Evolutionary conservation across 2,329 filamentous ascomycete genomes (phyloP).

Genomic region (Daldinia sp.): DNA sequence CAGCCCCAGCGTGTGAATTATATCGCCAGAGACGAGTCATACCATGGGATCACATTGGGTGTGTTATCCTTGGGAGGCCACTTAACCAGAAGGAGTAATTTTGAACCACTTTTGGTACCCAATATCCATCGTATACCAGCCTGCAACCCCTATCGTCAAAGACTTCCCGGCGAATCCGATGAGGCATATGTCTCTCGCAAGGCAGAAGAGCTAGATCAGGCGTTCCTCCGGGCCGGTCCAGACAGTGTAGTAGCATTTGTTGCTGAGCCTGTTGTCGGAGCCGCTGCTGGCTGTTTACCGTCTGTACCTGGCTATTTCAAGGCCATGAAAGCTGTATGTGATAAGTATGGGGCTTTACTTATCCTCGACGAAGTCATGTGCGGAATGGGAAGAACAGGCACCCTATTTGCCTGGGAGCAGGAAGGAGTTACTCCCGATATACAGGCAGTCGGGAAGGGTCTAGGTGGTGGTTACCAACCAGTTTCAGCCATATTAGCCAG

Average conservation of each 20-base stretch:
- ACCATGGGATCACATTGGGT: constrained; percentile 77
- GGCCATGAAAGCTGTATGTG: constrained; percentile 72
- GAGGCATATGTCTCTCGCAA: constrained; percentile 68
- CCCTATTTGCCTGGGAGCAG: constrained; percentile 66
- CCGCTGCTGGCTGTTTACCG: constrained; percentile 71
- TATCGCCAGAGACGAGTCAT: constrained; percentile 74
- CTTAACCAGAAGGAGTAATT: constrained; percentile 67
- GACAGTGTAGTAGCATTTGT: constrained; percentile 75
- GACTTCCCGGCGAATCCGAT: constrained; percentile 62
- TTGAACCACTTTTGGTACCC: constrained; percentile 65
- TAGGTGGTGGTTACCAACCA: constrained; percentile 71
- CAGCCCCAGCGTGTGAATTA: constrained; percentile 68
- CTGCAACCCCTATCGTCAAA: constrained; percentile 73
- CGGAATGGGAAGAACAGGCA: constrained; percentile 64
- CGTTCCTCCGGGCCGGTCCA: constrained; percentile 71
- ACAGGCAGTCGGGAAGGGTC: constrained; percentile 71
- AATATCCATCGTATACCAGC: constrained; percentile 70
- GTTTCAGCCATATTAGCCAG: constrained; percentile 70
- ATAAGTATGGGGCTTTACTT: constrained; percentile 73
- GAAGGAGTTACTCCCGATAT: constrained; percentile 68
- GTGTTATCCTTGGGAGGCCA: constrained; percentile 71
- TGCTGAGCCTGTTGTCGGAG: constrained; percentile 75
- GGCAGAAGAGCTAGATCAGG: constrained; percentile 70
- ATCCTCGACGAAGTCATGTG: constrained; percentile 76
- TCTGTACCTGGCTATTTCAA: constrained; percentile 72